These are phyloP conservation scores for Coemansia erecta DNA, from an alignment of 192 early-diverging fungal genomes.

Conservation along the genomic window DNA sequence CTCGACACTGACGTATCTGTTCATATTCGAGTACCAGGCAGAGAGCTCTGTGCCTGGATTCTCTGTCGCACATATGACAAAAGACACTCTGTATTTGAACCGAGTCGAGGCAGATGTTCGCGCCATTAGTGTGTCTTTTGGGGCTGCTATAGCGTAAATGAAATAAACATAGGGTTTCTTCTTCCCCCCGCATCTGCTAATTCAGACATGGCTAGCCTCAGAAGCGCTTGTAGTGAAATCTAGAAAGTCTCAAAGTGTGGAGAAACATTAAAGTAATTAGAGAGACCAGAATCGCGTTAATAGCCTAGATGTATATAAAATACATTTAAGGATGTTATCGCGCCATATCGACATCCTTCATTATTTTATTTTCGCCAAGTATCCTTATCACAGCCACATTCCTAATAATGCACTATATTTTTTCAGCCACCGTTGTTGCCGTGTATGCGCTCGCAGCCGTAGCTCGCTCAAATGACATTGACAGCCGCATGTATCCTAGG, in stretches of 20 bases:
- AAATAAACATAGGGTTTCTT: neutral
- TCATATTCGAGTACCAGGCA: conserved; percentile 27
- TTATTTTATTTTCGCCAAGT: neutral
- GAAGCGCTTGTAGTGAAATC: too few species aligned
- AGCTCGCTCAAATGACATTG: neutral
- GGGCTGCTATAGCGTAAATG: neutral
- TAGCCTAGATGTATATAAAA: neutral
- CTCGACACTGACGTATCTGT: conserved; percentile 35
- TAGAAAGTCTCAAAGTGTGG: neutral
- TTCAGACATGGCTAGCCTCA: too few species aligned
- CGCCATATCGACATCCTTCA: neutral
- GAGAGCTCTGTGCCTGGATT: neutral
- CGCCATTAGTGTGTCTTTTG: conserved; percentile 15
- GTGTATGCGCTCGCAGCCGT: neutral
- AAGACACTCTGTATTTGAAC: conserved; percentile 38
- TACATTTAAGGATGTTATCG: neutral
- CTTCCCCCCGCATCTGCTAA: too few species aligned
- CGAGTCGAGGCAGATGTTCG: conserved; percentile 23
- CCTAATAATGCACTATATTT: neutral
- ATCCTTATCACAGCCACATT: neutral
- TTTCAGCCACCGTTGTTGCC: too few species aligned
- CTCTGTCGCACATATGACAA: neutral
- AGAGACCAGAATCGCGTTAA: neutral
- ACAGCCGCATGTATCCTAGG: neutral
- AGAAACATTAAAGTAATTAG: neutral